Conservation (phyloP, 2,329 filamentous ascomycete genomes). For the Pyricularia sp. region DNA sequence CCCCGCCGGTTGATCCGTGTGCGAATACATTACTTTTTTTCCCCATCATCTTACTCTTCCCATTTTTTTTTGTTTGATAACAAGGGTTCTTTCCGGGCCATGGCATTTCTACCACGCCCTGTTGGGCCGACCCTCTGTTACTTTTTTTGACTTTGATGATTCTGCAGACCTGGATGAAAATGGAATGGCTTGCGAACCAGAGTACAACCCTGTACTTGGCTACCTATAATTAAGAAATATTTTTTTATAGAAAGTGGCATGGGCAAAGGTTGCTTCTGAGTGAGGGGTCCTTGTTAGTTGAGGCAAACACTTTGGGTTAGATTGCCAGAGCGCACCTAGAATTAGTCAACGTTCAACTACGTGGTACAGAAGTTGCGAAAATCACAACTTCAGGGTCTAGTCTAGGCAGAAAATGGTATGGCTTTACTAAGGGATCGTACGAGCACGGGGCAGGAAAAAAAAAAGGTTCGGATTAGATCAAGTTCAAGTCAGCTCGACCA, state of each 20-base stretch:
- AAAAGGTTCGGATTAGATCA: not conserved
- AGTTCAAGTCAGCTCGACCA: not conserved
- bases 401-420: not conserved
- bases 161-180: not conserved
- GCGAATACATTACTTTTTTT: not conserved
- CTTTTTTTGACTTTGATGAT: not conserved
- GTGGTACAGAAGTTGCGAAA: no score
- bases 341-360: no score
- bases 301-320: not conserved
- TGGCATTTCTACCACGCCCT: not conserved
- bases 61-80: not conserved
- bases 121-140: not conserved
- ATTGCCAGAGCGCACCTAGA: no score
- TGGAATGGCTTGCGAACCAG: not conserved
- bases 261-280: not conserved
- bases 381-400: not conserved
- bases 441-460: not conserved
- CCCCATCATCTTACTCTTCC: not conserved
- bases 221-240: no score
- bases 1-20: not conserved
- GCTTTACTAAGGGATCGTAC: not conserved
- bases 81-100: not conserved
- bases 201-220: no score
- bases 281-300: not conserved
- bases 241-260: not conserved